Conservation (phyloP, 495 filamentous ascomycete genomes). For the Peziza echinospora region DNA sequence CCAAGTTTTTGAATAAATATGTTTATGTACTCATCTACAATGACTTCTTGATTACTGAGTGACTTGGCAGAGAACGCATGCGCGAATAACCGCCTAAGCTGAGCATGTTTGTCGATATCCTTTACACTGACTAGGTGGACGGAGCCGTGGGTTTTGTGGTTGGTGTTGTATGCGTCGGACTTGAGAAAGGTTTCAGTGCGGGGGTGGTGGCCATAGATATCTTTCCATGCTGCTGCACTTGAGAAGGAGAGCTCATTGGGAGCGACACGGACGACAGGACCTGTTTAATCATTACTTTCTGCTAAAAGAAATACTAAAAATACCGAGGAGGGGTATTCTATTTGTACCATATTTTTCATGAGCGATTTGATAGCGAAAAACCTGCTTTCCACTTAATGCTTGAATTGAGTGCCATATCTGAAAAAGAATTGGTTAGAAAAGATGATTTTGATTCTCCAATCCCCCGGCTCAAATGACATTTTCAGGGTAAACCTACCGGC, state of each 20-base stretch:
- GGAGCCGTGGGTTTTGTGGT: constrained; percentile 2
- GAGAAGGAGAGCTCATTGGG: constrained; percentile 36
- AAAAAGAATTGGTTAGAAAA: too few relatives aligned
- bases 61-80: constrained; percentile 33
- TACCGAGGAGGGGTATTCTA: too few relatives aligned
- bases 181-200: constrained; percentile 17
- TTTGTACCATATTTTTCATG: constrained; percentile 19
- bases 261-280: constrained; percentile 31
- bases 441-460: too few relatives aligned
- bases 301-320: too few relatives aligned
- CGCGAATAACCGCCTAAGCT: constrained; percentile 24
- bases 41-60: constrained; percentile 28
- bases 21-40: constrained; percentile 30
- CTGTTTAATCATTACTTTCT: too few relatives aligned
- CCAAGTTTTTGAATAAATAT: constrained; percentile 24
- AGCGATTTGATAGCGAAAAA: too few relatives aligned
- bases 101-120: constrained; percentile 20
- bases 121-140: constrained; percentile 11
- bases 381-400: too few relatives aligned
- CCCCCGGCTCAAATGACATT: too few relatives aligned
- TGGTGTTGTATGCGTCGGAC: constrained; percentile 14
- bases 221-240: constrained; percentile 31
- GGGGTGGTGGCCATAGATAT: constrained; percentile 34
- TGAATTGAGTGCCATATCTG: too few relatives aligned
- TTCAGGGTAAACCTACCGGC: constrained; percentile 6